Percentiles rank a stretch among this genome's conserved stretches.
Conservation (phyloP, 176 grass and related monocot species). For the Carex cristatella region DNA sequence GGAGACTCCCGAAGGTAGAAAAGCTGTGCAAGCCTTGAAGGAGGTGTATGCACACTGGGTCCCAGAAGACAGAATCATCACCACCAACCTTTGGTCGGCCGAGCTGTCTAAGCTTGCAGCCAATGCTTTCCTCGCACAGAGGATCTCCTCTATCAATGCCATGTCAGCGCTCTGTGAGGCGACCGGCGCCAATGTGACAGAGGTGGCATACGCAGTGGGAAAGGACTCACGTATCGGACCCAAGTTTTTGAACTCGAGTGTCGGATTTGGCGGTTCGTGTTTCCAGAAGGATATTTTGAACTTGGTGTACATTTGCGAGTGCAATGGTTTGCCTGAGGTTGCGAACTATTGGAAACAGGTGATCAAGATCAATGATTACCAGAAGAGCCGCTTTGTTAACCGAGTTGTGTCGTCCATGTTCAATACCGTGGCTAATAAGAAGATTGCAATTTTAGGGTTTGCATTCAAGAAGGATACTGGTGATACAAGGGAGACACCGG, state of each 20-base stretch:
- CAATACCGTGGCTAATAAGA: constrained; percentile 80
- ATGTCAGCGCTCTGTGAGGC: constrained; percentile 87
- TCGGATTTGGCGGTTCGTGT: constrained; percentile 79
- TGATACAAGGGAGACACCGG: constrained; percentile 84
- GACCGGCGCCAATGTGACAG: constrained; percentile 68
- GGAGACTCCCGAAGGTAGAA: constrained; percentile 61
- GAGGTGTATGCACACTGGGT: constrained; percentile 86
- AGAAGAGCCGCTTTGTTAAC: constrained; percentile 92
- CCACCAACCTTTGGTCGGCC: constrained; percentile 83
- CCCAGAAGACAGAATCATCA: constrained; percentile 80
- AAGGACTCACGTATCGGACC: constrained; percentile 81
- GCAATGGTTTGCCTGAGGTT: constrained; percentile 85
- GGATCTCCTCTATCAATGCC: constrained; percentile 91
- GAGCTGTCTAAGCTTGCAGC: constrained; percentile 88
- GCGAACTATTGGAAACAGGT: constrained; percentile 97
- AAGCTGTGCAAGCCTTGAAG: constrained; percentile 74
- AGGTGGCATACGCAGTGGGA: constrained; percentile 69
- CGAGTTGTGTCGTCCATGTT: constrained; percentile 86
- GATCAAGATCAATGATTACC: constrained; percentile 98
- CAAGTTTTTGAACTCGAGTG: constrained; percentile 86
- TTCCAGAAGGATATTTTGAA: constrained; percentile 97
- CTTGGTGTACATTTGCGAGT: constrained; percentile 92
- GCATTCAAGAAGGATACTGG: constrained; percentile 96
- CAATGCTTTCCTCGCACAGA: constrained; percentile 80
- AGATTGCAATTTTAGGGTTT: constrained; percentile 81